Evolutionary conservation across 371 early-diverging fungal species (phyloP).

Genomic region (Haplosporangium sp.): DNA sequence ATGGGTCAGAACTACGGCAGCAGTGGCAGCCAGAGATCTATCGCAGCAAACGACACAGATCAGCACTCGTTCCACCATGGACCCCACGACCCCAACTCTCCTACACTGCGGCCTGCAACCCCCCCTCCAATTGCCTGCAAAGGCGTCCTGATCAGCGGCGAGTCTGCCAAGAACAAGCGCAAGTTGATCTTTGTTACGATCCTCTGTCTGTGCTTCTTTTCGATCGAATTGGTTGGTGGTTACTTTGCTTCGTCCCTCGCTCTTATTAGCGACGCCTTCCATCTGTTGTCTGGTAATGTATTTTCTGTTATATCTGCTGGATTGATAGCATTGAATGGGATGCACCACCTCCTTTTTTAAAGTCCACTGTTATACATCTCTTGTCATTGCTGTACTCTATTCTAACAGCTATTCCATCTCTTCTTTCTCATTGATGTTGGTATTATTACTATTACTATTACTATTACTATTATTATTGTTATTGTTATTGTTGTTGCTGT

Average conservation of each 20-base stretch:
- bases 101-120: conserved; percentile 23
- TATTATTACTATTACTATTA: neutral
- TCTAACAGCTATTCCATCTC: neutral
- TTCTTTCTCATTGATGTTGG: neutral
- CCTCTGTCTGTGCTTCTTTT: conserved; percentile 74
- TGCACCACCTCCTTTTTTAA: neutral
- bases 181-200: conserved; percentile 51
- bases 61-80: conserved; percentile 12
- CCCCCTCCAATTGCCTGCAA: conserved; percentile 52
- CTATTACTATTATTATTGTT: no score
- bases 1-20: conserved; percentile 31
- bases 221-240: conserved; percentile 77
- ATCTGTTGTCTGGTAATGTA: conserved; percentile 67
- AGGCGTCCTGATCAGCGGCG: conserved; percentile 48
- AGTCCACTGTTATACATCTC: neutral
- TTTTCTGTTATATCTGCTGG: neutral
- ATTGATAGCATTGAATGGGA: neutral
- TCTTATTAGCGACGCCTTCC: conserved; percentile 81
- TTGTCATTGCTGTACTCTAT: no score
- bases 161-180: conserved; percentile 53
- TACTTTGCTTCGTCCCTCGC: conserved; percentile 75
- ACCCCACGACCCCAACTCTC: conserved; percentile 26
- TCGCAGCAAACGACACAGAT: neutral
- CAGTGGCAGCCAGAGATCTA: neutral
- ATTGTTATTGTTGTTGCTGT: neutral